phyloP scores from a whole-genome alignment of 139 green algal genomes.

The Eudorina sp. region DNA sequence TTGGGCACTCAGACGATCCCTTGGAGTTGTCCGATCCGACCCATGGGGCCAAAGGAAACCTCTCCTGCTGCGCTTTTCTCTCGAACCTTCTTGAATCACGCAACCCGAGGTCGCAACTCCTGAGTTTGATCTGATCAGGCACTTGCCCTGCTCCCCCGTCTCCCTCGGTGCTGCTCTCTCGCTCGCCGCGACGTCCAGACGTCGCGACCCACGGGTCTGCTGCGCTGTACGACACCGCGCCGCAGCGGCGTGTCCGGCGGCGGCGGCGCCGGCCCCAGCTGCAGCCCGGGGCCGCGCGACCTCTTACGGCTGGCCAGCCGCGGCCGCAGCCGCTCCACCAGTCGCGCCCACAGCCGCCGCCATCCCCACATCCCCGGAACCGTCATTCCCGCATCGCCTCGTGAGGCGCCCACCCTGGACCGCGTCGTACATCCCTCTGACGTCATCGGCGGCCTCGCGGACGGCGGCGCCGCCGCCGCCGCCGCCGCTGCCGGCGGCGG shows the following conservation, averaged over 20 bases:
- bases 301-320: background rate
- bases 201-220: background rate
- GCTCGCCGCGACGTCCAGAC: too few species aligned
- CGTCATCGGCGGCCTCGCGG: background rate
- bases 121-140: too few species aligned
- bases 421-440: background rate
- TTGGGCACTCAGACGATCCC: too few species aligned
- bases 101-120: too few species aligned
- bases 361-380: background rate
- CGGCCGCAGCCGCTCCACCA: background rate
- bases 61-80: too few species aligned
- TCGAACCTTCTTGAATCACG: too few species aligned
- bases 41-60: too few species aligned
- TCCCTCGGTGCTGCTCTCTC: too few species aligned
- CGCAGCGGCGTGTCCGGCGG: background rate
- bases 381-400: background rate
- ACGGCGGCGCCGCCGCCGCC: background rate
- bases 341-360: background rate
- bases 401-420: conserved; percentile 17
- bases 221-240: background rate
- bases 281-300: background rate
- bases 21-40: too few species aligned
- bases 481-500: background rate
- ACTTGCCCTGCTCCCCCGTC: too few species aligned
- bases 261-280: background rate